Evolutionary conservation across 441 rosid genomes (phyloP).

Genomic region (Codiaeum variegatum): DNA sequence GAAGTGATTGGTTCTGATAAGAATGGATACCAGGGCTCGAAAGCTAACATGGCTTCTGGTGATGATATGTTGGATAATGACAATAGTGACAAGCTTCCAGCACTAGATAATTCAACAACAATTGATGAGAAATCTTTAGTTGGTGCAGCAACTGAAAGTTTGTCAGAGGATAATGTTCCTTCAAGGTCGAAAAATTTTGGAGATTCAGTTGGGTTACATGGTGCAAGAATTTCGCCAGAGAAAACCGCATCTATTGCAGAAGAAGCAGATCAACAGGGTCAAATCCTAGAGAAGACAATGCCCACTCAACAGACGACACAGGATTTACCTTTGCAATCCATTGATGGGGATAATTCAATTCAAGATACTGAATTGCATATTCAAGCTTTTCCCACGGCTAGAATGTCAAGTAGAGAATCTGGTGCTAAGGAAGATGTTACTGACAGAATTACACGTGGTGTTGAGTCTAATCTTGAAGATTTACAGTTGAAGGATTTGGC

Average conservation of each 20-base stretch:
- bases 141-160: conserved; percentile 20
- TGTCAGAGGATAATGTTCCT: conserved; percentile 25
- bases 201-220: conserved; percentile 11
- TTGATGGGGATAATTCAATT: conserved; percentile 21
- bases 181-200: conserved; percentile 21
- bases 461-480: conserved; percentile 26
- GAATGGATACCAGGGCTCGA: conserved; percentile 25
- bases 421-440: conserved; percentile 27
- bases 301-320: conserved; percentile 26
- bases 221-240: conserved; percentile 22
- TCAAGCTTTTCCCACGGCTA: conserved; percentile 21
- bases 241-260: conserved; percentile 13
- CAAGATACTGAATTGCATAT: conserved; percentile 23
- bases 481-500: conserved; percentile 26
- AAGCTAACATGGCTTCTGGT: conserved; percentile 20
- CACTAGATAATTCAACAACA: conserved; percentile 8
- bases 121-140: conserved; percentile 23
- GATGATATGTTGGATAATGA: conserved; percentile 25
- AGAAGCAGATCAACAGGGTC: conserved; percentile 35
- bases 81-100: conserved; percentile 10
- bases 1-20: conserved; percentile 30
- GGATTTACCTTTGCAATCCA: conserved; percentile 24
- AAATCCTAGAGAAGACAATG: conserved; percentile 20
- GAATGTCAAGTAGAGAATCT: conserved; percentile 20
- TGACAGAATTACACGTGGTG: conserved; percentile 13